phyloP scores from a whole-genome alignment of 495 filamentous ascomycete species.

The Cudoniella acicularis region DNA sequence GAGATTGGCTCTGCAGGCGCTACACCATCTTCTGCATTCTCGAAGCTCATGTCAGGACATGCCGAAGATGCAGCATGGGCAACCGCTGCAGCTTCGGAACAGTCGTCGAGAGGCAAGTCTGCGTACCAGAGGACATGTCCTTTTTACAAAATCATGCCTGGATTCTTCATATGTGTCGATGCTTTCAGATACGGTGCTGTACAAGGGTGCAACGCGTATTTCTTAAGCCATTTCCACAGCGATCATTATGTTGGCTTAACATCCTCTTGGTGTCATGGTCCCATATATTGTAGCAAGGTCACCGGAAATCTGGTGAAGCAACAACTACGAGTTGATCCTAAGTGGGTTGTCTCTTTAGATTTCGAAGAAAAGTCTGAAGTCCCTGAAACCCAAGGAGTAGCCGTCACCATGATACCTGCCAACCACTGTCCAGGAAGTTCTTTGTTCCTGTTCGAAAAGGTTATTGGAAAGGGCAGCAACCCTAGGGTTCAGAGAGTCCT shows the following conservation, averaged over 20 bases:
- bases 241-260: slow-evolving; percentile 95
- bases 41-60: slow-evolving; percentile 86
- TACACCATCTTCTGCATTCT: slow-evolving; percentile 65
- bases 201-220: slow-evolving; percentile 89
- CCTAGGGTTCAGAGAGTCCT: slow-evolving; percentile 69
- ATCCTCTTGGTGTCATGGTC: slow-evolving; percentile 84
- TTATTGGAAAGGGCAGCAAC: slow-evolving; percentile 53
- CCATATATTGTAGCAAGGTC: slow-evolving; percentile 92
- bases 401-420: slow-evolving; percentile 90
- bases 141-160: slow-evolving; percentile 96
- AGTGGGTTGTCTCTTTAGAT: slow-evolving; percentile 79
- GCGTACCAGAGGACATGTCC: slow-evolving; percentile 88
- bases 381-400: slow-evolving; percentile 71
- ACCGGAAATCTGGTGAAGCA: slow-evolving; percentile 86
- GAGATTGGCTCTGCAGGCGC: slow-evolving; percentile 37
- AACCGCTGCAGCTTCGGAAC: slow-evolving; percentile 74
- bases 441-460: slow-evolving; percentile 87
- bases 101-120: slow-evolving; percentile 77
- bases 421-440: slow-evolving; percentile 98
- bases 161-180: slow-evolving; percentile 89
- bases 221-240: slow-evolving; percentile 95
- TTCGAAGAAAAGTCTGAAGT: slow-evolving; percentile 82
- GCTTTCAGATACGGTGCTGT: slow-evolving; percentile 95
- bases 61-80: slow-evolving; percentile 91
- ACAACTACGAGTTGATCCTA: slow-evolving; percentile 79